Evolutionary conservation across 2,329 filamentous ascomycete species (phyloP), one percentile per base, ranked within the genome.

Genomic region (Diaporthe sp.): DNA sequence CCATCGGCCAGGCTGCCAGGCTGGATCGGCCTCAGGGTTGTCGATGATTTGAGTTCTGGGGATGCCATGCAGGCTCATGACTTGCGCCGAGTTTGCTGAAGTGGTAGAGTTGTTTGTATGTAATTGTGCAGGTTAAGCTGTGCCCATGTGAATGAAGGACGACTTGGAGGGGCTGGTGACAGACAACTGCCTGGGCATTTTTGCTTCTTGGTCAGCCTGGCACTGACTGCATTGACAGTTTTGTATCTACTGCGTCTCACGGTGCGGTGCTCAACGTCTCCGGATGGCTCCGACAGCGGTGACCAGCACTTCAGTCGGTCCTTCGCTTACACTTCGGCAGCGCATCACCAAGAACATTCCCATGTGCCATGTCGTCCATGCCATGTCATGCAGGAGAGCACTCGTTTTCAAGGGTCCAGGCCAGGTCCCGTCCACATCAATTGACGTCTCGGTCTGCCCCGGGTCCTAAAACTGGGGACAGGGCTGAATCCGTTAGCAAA

Each of bases 401-500:
- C 49, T 28, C 70, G 34, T 37, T 46, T 58, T 68, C 58, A 37
- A 65, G 73, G 68, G 67, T 74, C 75, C 65, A 68, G 46, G 19
- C 59, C 59, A 28, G 31, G 46, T 37, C 44, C 44, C 46, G 44
- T 37, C 62, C 59, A 8, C 39, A 6, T 44, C 55, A 31, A 39
- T 51, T 31, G n/a, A 65, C 34, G 70, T 74, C 59, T 67, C 59
- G 58, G 51, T 58, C 57, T 46, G 67, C 58, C 55, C 69, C 68
- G 73, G 68, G 25, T 28, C 28, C 49, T 53, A 53, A 68, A 71
- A 71, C 39, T 71, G 74, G 77, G 71, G 77, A 72, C 77, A 73
- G 68, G 75, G 75, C 75, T 75, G 71, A 76, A 76, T 73, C 65
- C n/a, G 34, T 78, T 78, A 78, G 65, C 67, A 78, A 78, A 78